phyloP scores from a whole-genome alignment of 805 yeast species.

The Hyphopichia homilentoma region DNA sequence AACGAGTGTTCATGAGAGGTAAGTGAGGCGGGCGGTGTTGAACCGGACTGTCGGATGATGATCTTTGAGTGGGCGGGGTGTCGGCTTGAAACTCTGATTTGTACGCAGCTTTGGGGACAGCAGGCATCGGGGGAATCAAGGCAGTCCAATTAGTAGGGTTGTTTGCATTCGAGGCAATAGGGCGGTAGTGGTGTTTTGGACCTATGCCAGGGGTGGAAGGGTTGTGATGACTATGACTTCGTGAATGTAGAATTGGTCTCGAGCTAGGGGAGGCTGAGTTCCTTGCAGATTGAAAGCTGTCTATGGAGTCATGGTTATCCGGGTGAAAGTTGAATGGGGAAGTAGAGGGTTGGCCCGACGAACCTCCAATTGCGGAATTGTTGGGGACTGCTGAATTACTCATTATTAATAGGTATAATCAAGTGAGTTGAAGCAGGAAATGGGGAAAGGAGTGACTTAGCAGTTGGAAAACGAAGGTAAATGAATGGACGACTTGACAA shows the following conservation, averaged over 20 bases:
- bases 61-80: too few relatives aligned
- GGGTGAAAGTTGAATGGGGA: conserved; percentile 1
- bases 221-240: conserved; percentile 6
- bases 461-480: conserved; percentile 2
- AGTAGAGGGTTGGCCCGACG: neutral
- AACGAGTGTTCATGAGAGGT: too few relatives aligned
- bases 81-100: conserved; percentile 7
- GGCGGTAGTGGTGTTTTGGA: conserved; percentile 2
- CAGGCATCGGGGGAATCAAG: conserved; percentile 33
- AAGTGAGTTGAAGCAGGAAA: too few relatives aligned
- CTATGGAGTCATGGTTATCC: neutral
- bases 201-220: conserved; percentile 1
- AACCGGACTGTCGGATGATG: too few relatives aligned
- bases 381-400: too few relatives aligned
- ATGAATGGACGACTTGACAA: too few relatives aligned
- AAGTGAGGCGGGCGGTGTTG: too few relatives aligned
- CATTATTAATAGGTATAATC: too few relatives aligned
- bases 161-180: conserved; percentile 2
- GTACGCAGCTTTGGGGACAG: conserved; percentile 14
- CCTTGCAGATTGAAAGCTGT: neutral
- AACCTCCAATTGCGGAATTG: too few relatives aligned
- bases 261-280: too few relatives aligned
- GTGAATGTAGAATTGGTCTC: conserved; percentile 5
- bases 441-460: conserved; percentile 2
- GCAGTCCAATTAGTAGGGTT: conserved; percentile 23